Conservation (phyloP, 495 filamentous ascomycete genomes). For the Lophium mytilinum region DNA sequence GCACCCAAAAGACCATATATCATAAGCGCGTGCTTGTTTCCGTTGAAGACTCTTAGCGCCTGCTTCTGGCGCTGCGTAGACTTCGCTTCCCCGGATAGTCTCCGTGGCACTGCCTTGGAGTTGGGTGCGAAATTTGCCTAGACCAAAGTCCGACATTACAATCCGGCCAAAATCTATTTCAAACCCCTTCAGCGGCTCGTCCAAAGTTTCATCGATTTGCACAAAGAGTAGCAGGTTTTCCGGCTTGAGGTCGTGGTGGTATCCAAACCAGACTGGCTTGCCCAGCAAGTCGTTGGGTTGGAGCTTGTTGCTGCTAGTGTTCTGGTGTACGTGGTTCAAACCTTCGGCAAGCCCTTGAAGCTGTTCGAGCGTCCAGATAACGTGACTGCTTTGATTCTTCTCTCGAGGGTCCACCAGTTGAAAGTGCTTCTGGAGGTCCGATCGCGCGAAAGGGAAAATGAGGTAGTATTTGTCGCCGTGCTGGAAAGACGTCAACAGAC, state of each 20-base stretch:
- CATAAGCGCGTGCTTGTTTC: not conserved
- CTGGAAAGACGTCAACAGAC: not conserved
- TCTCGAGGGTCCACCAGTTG: not conserved
- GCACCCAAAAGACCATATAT: conserved; percentile 3
- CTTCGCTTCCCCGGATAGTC: not conserved
- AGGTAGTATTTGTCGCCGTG: not conserved
- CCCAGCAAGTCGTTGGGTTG: not conserved
- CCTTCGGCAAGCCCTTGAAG: not conserved
- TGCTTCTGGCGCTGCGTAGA: not conserved
- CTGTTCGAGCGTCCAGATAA: not conserved
- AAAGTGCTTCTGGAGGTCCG: not conserved
- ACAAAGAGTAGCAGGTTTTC: conserved; percentile 1
- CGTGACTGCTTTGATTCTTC: not conserved
- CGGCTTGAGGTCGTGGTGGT: conserved; percentile 4
- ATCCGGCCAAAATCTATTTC: not conserved
- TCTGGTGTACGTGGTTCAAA: not conserved
- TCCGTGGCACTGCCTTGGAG: not conserved
- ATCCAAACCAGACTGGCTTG: not conserved
- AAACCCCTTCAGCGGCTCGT: not conserved
- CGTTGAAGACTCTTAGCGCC: not conserved
- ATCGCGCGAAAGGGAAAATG: not conserved
- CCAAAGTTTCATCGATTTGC: not conserved
- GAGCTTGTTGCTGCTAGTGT: not conserved
- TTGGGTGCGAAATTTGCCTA: not conserved
- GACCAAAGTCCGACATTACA: not conserved